Conservation (phyloP, 306 rosid species). For the Oemleria cerasiformis region DNA sequence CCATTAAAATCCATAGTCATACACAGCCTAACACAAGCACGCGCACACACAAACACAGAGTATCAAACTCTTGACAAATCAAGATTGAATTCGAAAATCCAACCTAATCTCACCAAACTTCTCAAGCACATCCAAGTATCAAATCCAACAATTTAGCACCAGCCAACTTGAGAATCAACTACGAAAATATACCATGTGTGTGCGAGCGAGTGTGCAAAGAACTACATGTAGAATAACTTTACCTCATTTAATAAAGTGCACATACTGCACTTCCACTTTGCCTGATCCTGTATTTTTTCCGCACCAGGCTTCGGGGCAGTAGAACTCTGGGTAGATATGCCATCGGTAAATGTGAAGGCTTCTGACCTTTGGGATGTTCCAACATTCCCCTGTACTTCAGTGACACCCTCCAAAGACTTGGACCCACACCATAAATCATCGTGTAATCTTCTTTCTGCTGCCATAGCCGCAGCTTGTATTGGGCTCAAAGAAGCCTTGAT, state of each 20-base stretch:
- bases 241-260: constrained; percentile 57
- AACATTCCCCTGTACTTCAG: constrained; percentile 20
- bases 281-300: constrained; percentile 28
- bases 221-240: not conserved
- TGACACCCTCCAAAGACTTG: constrained; percentile 26
- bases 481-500: constrained; percentile 54
- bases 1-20: not conserved
- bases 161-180: not conserved
- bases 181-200: not conserved
- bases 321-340: constrained; percentile 19
- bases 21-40: not conserved
- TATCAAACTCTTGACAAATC: not conserved
- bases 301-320: constrained; percentile 11
- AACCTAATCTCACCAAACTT: not conserved
- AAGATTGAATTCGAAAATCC: not conserved
- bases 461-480: constrained; percentile 66
- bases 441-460: constrained; percentile 59
- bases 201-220: not conserved
- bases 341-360: constrained; percentile 11
- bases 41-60: not conserved
- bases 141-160: not conserved
- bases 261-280: constrained; percentile 41
- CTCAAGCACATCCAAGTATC: not conserved
- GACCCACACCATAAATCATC: constrained; percentile 71
- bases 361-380: constrained; percentile 30